These are phyloP conservation scores for Nitzschia sp. DNA, from an alignment of 108 stramenopile species.

Conservation along the genomic window DNA sequence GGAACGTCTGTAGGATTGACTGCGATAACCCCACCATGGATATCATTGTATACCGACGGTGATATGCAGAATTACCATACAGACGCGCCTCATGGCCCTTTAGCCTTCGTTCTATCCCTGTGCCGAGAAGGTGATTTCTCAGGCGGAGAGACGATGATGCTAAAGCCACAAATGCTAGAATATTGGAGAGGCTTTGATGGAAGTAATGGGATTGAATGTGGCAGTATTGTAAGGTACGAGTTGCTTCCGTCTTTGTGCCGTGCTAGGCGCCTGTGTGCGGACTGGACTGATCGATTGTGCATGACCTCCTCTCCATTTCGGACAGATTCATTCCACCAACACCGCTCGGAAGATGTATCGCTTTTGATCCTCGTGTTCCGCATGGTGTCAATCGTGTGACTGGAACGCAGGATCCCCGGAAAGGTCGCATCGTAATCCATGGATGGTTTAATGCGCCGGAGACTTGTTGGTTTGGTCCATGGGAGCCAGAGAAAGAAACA, in stretches of 20 bases:
- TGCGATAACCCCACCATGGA: slow-evolving; percentile 50
- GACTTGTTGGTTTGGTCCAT: slow-evolving; percentile 36
- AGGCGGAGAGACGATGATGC: slow-evolving; percentile 51
- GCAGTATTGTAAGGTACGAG: slow-evolving; percentile 25
- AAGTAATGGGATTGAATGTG: slow-evolving; percentile 20
- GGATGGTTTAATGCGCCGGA: slow-evolving; percentile 51
- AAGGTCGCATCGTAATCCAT: slow-evolving; percentile 39
- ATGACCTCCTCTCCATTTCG: neutral
- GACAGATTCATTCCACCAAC: slow-evolving; percentile 19
- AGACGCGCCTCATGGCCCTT: slow-evolving; percentile 39
- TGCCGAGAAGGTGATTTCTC: slow-evolving; percentile 27
- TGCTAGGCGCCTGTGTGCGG: neutral
- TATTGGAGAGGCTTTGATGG: slow-evolving; percentile 41
- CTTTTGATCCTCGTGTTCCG: slow-evolving; percentile 49
- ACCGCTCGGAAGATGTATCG: slow-evolving; percentile 39
- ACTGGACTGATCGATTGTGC: neutral
- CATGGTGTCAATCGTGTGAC: slow-evolving; percentile 41
- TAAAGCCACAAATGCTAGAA: slow-evolving; percentile 33
- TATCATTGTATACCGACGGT: slow-evolving; percentile 42
- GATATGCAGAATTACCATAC: slow-evolving; percentile 47
- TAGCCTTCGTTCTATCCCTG: slow-evolving; percentile 39
- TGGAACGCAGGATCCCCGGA: slow-evolving; percentile 29
- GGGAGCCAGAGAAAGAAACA: neutral
- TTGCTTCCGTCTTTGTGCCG: neutral
- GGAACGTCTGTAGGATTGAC: slow-evolving; percentile 40